Base-by-base conservation (phyloP, 768 basidiomycete genomes). In the Leccinum disarticulatum region DNA sequence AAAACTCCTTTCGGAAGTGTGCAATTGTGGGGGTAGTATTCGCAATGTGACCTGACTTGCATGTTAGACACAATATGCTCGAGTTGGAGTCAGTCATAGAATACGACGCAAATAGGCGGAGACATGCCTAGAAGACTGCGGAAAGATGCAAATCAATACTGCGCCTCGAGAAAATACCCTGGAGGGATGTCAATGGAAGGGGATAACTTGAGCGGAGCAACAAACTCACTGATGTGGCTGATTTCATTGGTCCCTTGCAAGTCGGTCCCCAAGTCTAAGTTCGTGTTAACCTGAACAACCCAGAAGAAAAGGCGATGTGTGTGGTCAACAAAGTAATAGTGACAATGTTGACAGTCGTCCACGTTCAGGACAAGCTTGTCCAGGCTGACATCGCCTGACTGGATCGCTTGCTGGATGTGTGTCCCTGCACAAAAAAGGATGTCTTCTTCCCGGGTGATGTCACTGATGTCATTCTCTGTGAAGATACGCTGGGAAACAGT, bases 321-420 rank as follows among this genome's bases (percentile, higher is more conserved):
- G 35, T 66, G 66, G 54, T 66, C 66, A 17, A 61, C 65, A 38
- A 66, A 66, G 36, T 66, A 61, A 51, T 66, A 68, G n/a, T 19
- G 14, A 49, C 66, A 67, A 22, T 1, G 1, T 7, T 7, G 22
- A n/a, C 2, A 3, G 6, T 50, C 36, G 7, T 61, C 56, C 33
- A 67, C 47, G 8, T 64, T 60, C 9, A 63, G 15, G 10, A 66
- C 64, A 5, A 64, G 41, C 30, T 66, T 55, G 13, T 66, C 61
- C 5, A 64, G 22, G 27, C 43, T 54, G 33, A 55, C 58, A 19
- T 36, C 47, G 0, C 7, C 1, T 11, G 27, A 50, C 5, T 25
- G 4, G 6, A 53, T 33, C 0, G 62, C 66, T 35, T 46, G 30
- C 5, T 56, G 53, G 9, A 68, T 31, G 41, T 64, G 65, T n/a